phyloP scores from a whole-genome alignment of 495 filamentous ascomycete genomes.

The Hyaloscypha variabilis region DNA sequence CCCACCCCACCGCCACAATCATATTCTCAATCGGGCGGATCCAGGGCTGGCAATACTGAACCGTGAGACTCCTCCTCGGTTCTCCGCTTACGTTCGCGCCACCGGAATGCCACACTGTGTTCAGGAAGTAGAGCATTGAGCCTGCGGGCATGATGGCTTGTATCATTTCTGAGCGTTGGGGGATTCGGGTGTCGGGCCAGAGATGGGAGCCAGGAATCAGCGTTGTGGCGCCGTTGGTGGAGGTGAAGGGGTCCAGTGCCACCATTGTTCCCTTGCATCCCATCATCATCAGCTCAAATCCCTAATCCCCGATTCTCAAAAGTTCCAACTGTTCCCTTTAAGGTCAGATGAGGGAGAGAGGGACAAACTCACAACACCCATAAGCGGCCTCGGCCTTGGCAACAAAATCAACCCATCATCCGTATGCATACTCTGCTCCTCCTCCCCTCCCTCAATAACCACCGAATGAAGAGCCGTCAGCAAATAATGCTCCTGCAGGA shows the following conservation, averaged over 20 bases:
- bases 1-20: conserved; percentile 35
- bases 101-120: conserved; percentile 41
- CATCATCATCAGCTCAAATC: neutral
- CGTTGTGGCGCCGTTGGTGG: conserved; percentile 45
- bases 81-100: conserved; percentile 35
- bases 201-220: conserved; percentile 47
- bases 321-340: neutral
- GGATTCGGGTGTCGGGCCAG: conserved; percentile 36
- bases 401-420: conserved; percentile 36
- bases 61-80: conserved; percentile 30
- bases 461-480: conserved; percentile 36
- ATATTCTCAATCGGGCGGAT: conserved; percentile 37
- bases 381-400: conserved; percentile 30
- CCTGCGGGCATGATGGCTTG: conserved; percentile 40
- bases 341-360: neutral
- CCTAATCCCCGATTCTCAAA: neutral
- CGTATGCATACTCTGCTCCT: conserved; percentile 35
- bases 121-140: conserved; percentile 43
- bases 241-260: conserved; percentile 36
- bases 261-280: conserved; percentile 33
- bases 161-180: conserved; percentile 31
- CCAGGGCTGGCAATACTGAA: conserved; percentile 41
- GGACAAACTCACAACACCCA: conserved; percentile 27
- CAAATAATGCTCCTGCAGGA: conserved; percentile 32
- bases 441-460: conserved; percentile 32